Evolutionary conservation across 148 eudicot species (phyloP).

Genomic region (Vaccinium myrtillus): DNA sequence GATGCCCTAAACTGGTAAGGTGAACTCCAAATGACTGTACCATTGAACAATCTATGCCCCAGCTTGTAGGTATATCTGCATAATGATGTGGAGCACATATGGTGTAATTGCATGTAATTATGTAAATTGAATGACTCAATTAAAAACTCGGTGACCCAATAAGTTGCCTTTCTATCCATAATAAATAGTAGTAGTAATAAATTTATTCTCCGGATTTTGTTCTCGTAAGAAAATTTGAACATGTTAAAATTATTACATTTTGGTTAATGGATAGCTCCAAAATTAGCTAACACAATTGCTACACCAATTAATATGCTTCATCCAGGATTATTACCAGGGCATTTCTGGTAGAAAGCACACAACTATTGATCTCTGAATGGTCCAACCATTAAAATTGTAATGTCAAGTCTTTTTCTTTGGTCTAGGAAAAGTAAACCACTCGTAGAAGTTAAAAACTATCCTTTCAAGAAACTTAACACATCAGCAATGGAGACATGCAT

Average conservation of each 20-base stretch:
- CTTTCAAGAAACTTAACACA: not conserved
- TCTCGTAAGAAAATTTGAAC: not conserved
- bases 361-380: not conserved
- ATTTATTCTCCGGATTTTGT: not conserved
- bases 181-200: not conserved
- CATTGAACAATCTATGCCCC: conserved; percentile 59
- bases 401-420: not conserved
- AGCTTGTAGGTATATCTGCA: conserved; percentile 70
- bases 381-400: not conserved
- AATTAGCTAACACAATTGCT: not conserved
- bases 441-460: not conserved
- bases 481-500: not conserved
- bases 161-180: not conserved
- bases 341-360: not conserved
- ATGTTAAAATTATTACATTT: not conserved
- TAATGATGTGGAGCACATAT: not conserved
- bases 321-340: not conserved
- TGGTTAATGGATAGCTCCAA: not conserved
- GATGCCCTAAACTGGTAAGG: conserved; percentile 63
- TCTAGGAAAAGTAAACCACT: not conserved
- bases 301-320: not conserved
- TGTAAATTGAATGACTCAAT: not conserved
- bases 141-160: not conserved
- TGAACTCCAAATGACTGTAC: conserved; percentile 56
- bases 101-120: not conserved